Evolutionary conservation across 345 rosid species (phyloP), one percentile per base, ranked within the genome.

Genomic region (Hibiscus trionum): DNA sequence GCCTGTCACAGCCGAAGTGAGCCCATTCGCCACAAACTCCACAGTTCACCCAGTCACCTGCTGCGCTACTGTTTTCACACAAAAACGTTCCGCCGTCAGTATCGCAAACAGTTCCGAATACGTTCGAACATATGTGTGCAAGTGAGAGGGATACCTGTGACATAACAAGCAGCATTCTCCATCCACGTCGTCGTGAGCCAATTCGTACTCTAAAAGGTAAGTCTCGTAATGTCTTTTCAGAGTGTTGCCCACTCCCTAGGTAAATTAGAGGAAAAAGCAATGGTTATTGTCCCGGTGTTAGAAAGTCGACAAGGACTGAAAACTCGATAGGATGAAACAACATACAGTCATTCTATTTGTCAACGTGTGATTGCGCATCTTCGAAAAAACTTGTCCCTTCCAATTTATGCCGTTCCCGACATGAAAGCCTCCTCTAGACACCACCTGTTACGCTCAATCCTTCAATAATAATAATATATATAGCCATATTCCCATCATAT

Each of bases 301-400:
- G 37, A 66, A 66, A 66, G 21, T 66, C 57, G 8, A 31, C 3
- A 6, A 27, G 26, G 29, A 68, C 29, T 6, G 9, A 16, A 29
- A 49, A 27, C 21, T 47, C 7, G 0, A n/a, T 29, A 49, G 50
- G 17, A 37, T 15, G 44, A 29, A 49, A 49, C 12, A 72, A 66
- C 83, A 71, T 90, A 96, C 99, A 5, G 99, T 93, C 97, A 95
- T 95, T 86, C 97, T 85, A 79, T 95, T 95, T 67, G 98, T 92
- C 77, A 88, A 78, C 6, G 99, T 96, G 78, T 96, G 96, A 87
- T 96, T 96, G 35, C 97, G 94, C 99, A 96, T 96, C 91, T 93
- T 96, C 16, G 99, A 96, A 86, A 96, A 96, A 77, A 96, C 99
- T 83, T 96, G 99, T 80, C 99, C 99, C 81, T 96, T 96, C 99